Evolutionary conservation across 2,329 filamentous ascomycete species (phyloP).

Genomic region (Aspergillus sp.): DNA sequence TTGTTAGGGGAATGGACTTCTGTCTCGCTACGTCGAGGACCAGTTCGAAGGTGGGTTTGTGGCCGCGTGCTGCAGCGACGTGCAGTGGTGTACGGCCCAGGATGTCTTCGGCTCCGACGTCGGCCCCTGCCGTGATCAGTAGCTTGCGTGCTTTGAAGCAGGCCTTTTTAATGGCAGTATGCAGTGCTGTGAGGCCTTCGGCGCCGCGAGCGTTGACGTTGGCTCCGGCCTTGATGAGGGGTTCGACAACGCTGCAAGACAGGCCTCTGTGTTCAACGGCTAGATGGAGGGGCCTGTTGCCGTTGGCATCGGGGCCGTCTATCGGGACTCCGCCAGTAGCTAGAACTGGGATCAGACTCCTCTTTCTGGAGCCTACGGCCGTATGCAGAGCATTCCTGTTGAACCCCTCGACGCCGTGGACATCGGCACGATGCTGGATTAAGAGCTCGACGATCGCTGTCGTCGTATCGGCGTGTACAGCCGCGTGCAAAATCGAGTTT

Average conservation of each 20-base stretch:
- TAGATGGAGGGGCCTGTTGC: background rate
- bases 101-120: background rate
- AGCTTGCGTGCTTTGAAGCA: background rate
- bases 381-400: background rate
- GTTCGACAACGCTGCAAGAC: background rate
- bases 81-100: background rate
- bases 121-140: background rate
- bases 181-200: background rate
- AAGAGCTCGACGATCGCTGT: background rate
- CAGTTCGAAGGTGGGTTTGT: background rate
- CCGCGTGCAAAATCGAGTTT: background rate
- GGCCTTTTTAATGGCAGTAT: background rate
- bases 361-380: too few species aligned
- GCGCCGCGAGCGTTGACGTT: background rate
- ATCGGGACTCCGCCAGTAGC: background rate
- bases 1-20: background rate
- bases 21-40: background rate
- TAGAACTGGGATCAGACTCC: background rate
- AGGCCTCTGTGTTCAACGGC: background rate
- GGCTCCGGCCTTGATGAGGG: background rate
- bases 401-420: background rate
- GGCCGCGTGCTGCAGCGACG: too few species aligned
- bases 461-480: background rate
- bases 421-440: background rate
- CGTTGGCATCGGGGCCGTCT: background rate